Percentiles rank a stretch among this genome's conserved stretches.
These are phyloP conservation scores for Pezicula carpinea DNA, from an alignment of 2,329 filamentous ascomycete species.

Conservation along the genomic window DNA sequence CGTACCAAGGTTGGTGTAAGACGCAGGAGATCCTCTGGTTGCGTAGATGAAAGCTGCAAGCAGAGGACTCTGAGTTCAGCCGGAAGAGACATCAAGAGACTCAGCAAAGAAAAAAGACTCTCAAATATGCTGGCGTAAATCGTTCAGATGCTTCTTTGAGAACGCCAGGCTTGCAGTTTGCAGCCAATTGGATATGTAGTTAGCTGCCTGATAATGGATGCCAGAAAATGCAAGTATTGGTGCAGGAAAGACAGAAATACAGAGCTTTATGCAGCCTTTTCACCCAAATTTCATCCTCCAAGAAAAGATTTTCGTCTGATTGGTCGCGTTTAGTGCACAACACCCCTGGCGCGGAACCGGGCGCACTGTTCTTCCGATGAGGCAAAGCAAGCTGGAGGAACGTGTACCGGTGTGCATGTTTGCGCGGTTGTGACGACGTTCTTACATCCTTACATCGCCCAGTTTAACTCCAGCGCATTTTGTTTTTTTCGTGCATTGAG, in stretches of 20 bases:
- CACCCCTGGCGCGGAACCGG: too few relatives aligned
- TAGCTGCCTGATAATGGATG: too few relatives aligned
- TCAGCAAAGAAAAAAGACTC: background rate
- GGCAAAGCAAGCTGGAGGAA: too few relatives aligned
- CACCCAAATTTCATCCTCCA: too few relatives aligned
- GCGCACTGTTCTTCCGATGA: too few relatives aligned
- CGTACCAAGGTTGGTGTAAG: constrained; percentile 65
- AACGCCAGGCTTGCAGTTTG: background rate
- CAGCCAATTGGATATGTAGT: background rate
- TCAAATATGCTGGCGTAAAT: background rate
- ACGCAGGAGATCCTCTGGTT: constrained; percentile 68
- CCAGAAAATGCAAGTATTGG: too few relatives aligned
- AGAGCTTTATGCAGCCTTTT: too few relatives aligned
- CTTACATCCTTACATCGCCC: background rate
- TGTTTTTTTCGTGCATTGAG: too few relatives aligned
- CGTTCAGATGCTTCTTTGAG: background rate
- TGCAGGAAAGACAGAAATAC: too few relatives aligned
- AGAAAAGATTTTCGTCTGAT: too few relatives aligned
- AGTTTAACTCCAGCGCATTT: background rate
- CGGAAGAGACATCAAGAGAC: constrained; percentile 30
- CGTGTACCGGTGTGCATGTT: background rate
- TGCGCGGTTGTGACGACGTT: background rate
- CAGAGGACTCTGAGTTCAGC: constrained; percentile 62
- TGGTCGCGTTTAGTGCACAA: too few relatives aligned
- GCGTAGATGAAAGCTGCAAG: constrained; percentile 65